These are phyloP conservation scores for Amyloporia xantha DNA, from an alignment of 768 basidiomycete genomes.

Conservation along the genomic window DNA sequence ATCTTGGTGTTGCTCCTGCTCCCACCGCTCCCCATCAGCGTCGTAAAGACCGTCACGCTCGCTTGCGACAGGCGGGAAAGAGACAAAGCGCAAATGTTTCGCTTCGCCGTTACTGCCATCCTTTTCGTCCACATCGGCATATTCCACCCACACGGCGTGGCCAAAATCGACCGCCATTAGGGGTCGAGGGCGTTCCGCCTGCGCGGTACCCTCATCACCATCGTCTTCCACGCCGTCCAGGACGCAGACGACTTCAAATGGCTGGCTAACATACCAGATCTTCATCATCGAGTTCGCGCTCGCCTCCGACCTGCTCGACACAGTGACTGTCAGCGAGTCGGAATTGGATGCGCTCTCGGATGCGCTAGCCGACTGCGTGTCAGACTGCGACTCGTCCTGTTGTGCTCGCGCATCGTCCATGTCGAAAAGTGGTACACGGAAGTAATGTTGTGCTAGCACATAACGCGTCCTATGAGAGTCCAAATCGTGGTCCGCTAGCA, in stretches of 20 bases:
- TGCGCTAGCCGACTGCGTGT: not conserved
- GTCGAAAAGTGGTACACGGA: slow-evolving; percentile 51
- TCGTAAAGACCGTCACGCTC: slow-evolving; percentile 13
- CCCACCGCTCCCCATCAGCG: slow-evolving; percentile 17
- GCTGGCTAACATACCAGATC: slow-evolving; percentile 63
- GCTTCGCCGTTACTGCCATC: slow-evolving; percentile 17
- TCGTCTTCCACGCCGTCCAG: slow-evolving; percentile 37
- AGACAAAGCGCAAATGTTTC: slow-evolving; percentile 62
- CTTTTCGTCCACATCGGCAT: slow-evolving; percentile 28
- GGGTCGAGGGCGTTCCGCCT: slow-evolving; percentile 49
- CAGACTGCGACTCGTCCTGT: slow-evolving; percentile 4
- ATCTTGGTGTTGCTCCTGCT: not conserved
- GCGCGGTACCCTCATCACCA: slow-evolving; percentile 31
- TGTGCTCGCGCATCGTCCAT: slow-evolving; percentile 6
- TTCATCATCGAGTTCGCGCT: slow-evolving; percentile 47
- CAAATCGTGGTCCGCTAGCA: slow-evolving; percentile 58
- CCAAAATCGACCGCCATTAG: slow-evolving; percentile 84
- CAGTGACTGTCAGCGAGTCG: not conserved
- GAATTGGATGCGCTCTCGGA: slow-evolving; percentile 3
- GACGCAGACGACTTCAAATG: slow-evolving; percentile 68
- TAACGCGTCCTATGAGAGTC: slow-evolving; percentile 52
- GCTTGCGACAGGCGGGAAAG: slow-evolving; percentile 50
- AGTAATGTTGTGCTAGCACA: slow-evolving; percentile 71
- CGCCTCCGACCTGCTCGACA: not conserved
- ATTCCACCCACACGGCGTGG: slow-evolving; percentile 80